These are phyloP conservation scores for Graphiopsis chlorocephala DNA, from an alignment of 2,329 filamentous ascomycete genomes.

Conservation along the genomic window DNA sequence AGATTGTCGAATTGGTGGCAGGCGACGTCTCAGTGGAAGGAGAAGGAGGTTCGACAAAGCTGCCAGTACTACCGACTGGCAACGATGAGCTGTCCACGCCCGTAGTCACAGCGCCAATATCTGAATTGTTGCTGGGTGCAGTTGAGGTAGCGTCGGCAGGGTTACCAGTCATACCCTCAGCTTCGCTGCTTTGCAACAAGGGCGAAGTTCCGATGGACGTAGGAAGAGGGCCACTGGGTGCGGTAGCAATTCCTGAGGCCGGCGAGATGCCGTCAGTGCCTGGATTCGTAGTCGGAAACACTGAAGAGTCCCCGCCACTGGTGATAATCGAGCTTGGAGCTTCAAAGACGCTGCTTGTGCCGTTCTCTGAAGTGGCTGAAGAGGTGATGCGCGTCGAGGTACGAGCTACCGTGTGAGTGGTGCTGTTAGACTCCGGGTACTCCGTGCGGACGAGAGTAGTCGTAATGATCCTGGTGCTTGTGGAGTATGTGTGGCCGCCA, in stretches of 20 bases:
- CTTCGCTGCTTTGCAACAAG: background rate
- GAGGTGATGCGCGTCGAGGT: background rate
- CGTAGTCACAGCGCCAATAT: background rate
- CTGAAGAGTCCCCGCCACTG: background rate
- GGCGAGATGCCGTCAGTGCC: slow-evolving; percentile 4
- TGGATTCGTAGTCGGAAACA: slow-evolving; percentile 4
- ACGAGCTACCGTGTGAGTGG: background rate
- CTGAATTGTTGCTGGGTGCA: background rate
- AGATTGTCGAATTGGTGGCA: background rate
- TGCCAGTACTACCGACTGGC: background rate
- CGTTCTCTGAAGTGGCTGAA: slow-evolving; percentile 6
- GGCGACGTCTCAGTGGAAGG: background rate
- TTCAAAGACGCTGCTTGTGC: slow-evolving; percentile 18
- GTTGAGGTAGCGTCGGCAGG: background rate
- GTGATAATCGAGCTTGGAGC: slow-evolving; percentile 16
- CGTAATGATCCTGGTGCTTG: slow-evolving; percentile 27
- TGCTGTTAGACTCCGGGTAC: background rate
- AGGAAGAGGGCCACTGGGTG: background rate
- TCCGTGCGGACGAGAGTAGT: slow-evolving; percentile 20
- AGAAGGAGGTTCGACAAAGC: background rate
- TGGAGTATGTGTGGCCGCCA: slow-evolving; percentile 27
- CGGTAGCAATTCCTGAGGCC: background rate
- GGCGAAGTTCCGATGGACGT: background rate
- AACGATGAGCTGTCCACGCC: background rate
- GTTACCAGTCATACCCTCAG: background rate